A percentile compares a stretch with the other conserved stretches of the same genome.
Evolutionary conservation across 148 eudicot genomes (phyloP).

Genomic region (Nepenthes gracilis): DNA sequence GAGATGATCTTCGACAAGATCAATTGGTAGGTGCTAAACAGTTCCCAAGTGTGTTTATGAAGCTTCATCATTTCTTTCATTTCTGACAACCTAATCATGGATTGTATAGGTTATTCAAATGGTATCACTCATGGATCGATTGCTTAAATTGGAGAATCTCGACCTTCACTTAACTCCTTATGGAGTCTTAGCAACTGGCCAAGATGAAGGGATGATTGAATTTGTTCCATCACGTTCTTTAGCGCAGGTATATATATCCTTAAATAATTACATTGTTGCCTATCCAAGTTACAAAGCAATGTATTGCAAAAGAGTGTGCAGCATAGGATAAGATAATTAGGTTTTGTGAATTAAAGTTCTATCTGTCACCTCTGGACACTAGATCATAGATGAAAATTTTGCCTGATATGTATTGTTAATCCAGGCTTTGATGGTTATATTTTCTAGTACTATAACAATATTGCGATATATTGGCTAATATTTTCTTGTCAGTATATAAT

Average conservation of each 20-base stretch:
- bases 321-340: no score
- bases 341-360: no score
- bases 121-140: constrained; percentile 94
- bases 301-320: no score
- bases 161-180: constrained; percentile 96
- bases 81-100: background rate
- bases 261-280: no score
- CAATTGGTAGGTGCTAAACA: constrained; percentile 53
- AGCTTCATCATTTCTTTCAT: background rate
- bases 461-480: no score
- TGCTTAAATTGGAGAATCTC: constrained; percentile 93
- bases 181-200: constrained; percentile 90
- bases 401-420: no score
- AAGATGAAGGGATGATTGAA: constrained; percentile 98
- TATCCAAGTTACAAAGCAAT: no score
- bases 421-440: no score
- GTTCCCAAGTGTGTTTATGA: background rate
- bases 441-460: no score
- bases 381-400: no score
- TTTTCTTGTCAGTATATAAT: no score
- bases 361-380: no score
- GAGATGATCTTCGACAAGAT: constrained; percentile 97
- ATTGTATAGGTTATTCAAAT: constrained; percentile 79
- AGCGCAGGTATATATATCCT: constrained; percentile 53
- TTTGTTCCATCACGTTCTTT: constrained; percentile 91